These are phyloP conservation scores for Saccharomyces hybrid DNA, from an alignment of 1,139 yeast genomes.

Conservation along the genomic window DNA sequence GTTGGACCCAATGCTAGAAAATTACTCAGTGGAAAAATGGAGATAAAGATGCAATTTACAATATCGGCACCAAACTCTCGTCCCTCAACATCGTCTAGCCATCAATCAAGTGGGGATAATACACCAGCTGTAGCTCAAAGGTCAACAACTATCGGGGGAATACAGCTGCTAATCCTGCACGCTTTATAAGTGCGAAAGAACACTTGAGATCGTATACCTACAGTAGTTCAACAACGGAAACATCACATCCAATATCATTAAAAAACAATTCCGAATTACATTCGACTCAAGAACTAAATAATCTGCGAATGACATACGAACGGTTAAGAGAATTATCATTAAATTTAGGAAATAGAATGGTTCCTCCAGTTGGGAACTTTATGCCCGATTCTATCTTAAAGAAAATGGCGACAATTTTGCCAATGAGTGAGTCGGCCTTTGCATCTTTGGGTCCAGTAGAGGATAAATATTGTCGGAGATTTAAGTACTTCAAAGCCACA, in stretches of 20 bases:
- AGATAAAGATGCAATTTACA: slow-evolving; percentile 43
- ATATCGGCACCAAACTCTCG: slow-evolving; percentile 17
- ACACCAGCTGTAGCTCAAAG: slow-evolving; percentile 1
- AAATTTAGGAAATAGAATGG: slow-evolving; percentile 38
- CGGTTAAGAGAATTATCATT: slow-evolving; percentile 42
- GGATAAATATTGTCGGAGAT: slow-evolving; percentile 39
- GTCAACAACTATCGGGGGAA: neutral
- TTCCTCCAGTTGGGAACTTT: slow-evolving; percentile 33
- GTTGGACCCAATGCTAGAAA: slow-evolving; percentile 47
- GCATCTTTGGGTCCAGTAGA: slow-evolving; percentile 37
- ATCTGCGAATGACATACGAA: slow-evolving; percentile 27
- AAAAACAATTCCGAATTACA: slow-evolving; percentile 20
- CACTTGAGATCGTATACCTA: slow-evolving; percentile 26
- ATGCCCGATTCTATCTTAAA: slow-evolving; percentile 44
- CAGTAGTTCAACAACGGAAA: slow-evolving; percentile 6
- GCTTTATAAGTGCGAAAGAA: slow-evolving; percentile 26
- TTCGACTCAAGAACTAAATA: slow-evolving; percentile 27
- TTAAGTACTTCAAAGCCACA: slow-evolving; percentile 40
- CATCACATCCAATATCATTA: slow-evolving; percentile 16
- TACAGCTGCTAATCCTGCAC: slow-evolving; percentile 10
- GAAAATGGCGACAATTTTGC: slow-evolving; percentile 50
- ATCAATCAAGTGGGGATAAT: slow-evolving; percentile 5
- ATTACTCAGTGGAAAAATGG: slow-evolving; percentile 40
- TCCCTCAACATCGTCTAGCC: slow-evolving; percentile 13
- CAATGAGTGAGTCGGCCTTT: slow-evolving; percentile 48